phyloP scores from a whole-genome alignment of 495 filamentous ascomycete species.

The Neurospora terricola region DNA sequence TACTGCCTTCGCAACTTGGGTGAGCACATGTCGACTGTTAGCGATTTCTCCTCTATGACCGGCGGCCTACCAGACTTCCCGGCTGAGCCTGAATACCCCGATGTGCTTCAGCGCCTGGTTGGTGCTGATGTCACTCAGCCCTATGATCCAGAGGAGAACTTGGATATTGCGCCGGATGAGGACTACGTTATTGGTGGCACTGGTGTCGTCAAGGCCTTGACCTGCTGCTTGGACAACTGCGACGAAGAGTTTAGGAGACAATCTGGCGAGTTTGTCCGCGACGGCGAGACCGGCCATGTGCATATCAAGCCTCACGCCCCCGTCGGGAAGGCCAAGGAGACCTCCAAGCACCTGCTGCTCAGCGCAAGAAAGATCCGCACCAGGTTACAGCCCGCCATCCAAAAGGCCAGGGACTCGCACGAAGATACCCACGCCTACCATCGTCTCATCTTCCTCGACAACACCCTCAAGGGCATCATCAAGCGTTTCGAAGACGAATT shows the following conservation, averaged over 20 bases:
- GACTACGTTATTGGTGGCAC: constrained; percentile 95
- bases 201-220: constrained; percentile 86
- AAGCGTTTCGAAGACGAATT: constrained; percentile 93
- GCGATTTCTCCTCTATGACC: background rate
- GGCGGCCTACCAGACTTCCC: background rate
- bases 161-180: constrained; percentile 71
- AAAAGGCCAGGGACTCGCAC: constrained; percentile 50
- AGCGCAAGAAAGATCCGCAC: constrained; percentile 81
- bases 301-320: constrained; percentile 12
- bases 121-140: constrained; percentile 53
- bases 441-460: constrained; percentile 80
- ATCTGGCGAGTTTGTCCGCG: constrained; percentile 33
- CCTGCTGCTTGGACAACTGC: constrained; percentile 77
- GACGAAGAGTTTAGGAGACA: constrained; percentile 43
- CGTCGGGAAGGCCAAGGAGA: constrained; percentile 68
- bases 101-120: constrained; percentile 45
- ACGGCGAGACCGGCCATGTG: constrained; percentile 24
- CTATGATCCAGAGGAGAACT: constrained; percentile 42
- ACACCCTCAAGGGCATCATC: constrained; percentile 83
- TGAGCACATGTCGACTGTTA: background rate
- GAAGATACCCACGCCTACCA: constrained; percentile 57
- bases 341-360: constrained; percentile 78
- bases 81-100: constrained; percentile 37
- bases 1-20: constrained; percentile 92
- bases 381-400: constrained; percentile 74